These are phyloP conservation scores for Leucocoprinus sp. DNA, from an alignment of 768 basidiomycete genomes.

Conservation along the genomic window DNA sequence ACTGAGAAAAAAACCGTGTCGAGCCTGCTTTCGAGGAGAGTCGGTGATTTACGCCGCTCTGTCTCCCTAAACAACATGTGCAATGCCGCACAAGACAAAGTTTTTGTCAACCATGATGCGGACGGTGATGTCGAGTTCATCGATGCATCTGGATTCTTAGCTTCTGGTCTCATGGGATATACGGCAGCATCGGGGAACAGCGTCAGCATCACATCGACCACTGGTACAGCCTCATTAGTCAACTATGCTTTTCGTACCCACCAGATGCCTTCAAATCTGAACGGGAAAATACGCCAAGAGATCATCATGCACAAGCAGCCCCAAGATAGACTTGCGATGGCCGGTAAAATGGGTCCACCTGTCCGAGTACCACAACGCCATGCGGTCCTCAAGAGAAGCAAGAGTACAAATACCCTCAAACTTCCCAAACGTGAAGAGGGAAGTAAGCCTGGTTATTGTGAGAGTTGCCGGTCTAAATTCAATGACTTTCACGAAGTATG, in stretches of 20 bases:
- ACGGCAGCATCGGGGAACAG: slow-evolving; percentile 94
- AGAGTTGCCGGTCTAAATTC: slow-evolving; percentile 89
- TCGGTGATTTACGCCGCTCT: slow-evolving; percentile 59
- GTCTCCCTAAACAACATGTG: slow-evolving; percentile 74
- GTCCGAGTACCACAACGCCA: slow-evolving; percentile 45
- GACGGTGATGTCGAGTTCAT: slow-evolving; percentile 37
- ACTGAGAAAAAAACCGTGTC: slow-evolving; percentile 1
- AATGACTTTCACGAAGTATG: slow-evolving; percentile 77
- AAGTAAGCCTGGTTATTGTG: slow-evolving; percentile 93
- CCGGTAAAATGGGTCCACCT: slow-evolving; percentile 60
- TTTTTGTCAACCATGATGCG: slow-evolving; percentile 1
- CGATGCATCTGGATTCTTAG: slow-evolving; percentile 64
- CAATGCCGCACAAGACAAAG: slow-evolving; percentile 15
- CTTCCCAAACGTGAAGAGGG: slow-evolving; percentile 78
- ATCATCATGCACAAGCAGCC: slow-evolving; percentile 40
- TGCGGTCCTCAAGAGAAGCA: slow-evolving; percentile 58
- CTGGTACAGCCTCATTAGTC: slow-evolving; percentile 73
- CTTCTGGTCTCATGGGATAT: slow-evolving; percentile 49
- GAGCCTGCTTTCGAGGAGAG: slow-evolving; percentile 9
- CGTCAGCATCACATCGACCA: slow-evolving; percentile 84
- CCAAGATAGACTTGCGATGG: slow-evolving; percentile 40
- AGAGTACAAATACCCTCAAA: slow-evolving; percentile 71
- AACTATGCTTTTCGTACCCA: slow-evolving; percentile 37
- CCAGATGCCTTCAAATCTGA: slow-evolving; percentile 45
- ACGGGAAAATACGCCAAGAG: slow-evolving; percentile 51